Percentiles rank a stretch among this genome's conserved stretches.
Conservation (phyloP, 768 basidiomycete species). For the Phylloporus rhodoxanthus region DNA sequence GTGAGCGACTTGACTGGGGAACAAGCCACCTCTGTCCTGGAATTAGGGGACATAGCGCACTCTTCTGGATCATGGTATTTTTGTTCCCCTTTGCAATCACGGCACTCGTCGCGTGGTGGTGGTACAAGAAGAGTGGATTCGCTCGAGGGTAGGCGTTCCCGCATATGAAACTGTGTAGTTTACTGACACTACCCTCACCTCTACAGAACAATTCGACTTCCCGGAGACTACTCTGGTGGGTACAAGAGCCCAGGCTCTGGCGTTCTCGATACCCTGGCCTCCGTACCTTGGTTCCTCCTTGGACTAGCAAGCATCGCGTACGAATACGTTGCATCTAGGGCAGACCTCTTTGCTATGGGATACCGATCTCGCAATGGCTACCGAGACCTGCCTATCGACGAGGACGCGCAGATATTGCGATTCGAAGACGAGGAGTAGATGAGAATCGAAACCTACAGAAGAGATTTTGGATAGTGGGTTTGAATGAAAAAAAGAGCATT, state of each 20-base stretch:
- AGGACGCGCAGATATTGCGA: constrained; percentile 79
- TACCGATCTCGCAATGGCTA: constrained; percentile 59
- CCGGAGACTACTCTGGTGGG: constrained; percentile 37
- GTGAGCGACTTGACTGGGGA: constrained; percentile 74
- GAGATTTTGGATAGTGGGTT: not conserved
- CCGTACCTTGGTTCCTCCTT: constrained; percentile 85
- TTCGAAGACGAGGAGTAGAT: constrained; percentile 74
- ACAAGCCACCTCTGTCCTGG: constrained; percentile 75
- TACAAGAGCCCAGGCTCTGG: constrained; percentile 41
- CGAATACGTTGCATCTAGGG: constrained; percentile 52
- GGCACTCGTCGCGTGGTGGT: constrained; percentile 73
- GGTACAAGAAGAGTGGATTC: constrained; percentile 67
- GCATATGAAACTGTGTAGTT: not conserved
- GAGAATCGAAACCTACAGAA: not conserved
- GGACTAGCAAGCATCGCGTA: constrained; percentile 71
- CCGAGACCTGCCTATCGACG: constrained; percentile 73
- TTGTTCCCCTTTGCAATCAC: constrained; percentile 75
- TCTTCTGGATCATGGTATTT: constrained; percentile 83
- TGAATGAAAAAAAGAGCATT: not conserved
- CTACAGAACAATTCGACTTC: constrained; percentile 69
- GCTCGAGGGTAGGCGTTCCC: constrained; percentile 59
- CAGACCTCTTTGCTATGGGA: constrained; percentile 35
- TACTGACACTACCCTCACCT: constrained; percentile 1
- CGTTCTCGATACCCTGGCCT: constrained; percentile 67
- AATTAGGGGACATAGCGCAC: constrained; percentile 57